A percentile compares a stretch with the other conserved stretches of the same genome.
Evolutionary conservation across 106 monocot species (phyloP).

Genomic region (Dactylorhiza incarnata): DNA sequence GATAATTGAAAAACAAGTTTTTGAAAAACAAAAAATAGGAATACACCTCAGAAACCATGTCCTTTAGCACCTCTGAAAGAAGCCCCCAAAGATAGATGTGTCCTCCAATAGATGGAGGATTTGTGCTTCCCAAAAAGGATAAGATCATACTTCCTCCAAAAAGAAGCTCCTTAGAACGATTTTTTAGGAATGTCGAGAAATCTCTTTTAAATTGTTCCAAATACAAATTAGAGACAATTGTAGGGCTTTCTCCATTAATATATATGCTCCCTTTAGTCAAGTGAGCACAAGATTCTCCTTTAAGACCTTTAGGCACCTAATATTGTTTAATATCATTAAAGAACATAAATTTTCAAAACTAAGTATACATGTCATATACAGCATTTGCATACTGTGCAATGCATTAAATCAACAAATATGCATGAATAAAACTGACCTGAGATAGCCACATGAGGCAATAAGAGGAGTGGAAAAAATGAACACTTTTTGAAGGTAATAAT

Average conservation of each 20-base stretch:
- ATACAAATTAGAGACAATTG: not conserved
- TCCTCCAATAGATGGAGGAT: not conserved
- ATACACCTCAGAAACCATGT: constrained; percentile 9
- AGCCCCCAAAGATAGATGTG: not conserved
- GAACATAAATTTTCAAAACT: no score
- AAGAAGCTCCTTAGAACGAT: constrained; percentile 11
- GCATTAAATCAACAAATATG: no score
- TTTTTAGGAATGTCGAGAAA: constrained; percentile 5
- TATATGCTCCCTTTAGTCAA: constrained; percentile 16
- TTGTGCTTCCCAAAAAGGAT: constrained; percentile 6
- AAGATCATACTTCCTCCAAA: constrained; percentile 10
- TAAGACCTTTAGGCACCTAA: constrained; percentile 3
- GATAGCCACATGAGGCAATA: constrained; percentile 39
- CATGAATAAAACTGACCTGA: constrained; percentile 26
- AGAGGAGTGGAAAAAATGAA: constrained; percentile 44
- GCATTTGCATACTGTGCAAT: no score
- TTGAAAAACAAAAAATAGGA: not conserved
- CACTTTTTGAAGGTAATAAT: constrained; percentile 27
- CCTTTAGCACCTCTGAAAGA: not conserved
- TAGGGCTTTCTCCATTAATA: not conserved
- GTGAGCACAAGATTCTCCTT: not conserved
- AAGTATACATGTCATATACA: no score
- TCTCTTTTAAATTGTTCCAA: constrained; percentile 12
- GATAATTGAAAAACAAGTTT: no score
- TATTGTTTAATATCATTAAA: not conserved